Evolutionary conservation across 192 early-diverging fungal genomes (phyloP), one percentile per base, ranked within the genome.

Genomic region (Chytriomyces confervae): DNA sequence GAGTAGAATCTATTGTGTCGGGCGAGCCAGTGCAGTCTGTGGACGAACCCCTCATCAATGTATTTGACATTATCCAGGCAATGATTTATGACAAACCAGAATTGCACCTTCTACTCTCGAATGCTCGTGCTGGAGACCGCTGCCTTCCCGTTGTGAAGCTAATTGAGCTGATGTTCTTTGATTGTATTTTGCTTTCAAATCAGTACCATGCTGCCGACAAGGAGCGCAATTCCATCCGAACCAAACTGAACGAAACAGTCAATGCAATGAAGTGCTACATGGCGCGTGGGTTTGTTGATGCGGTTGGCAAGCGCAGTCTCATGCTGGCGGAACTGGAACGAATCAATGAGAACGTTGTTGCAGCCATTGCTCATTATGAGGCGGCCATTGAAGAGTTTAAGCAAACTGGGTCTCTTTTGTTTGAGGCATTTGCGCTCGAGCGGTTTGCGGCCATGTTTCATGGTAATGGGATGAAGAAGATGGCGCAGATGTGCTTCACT

Each of bases 391-490:
- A 83, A n/a, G 53, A 57, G 27, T 85, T 84, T 7, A 81, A 87
- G 45, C 1, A 24, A 8, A 70, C 60, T 48, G 81, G 81, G 6
- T 79, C 83, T 51, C 67, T 71, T n/a, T 62, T 87, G 13, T 86
- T 79, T 45, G 83, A 84, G 72, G 84, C 87, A 9, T 66, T 80
- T 47, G 78, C 75, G 0, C 76, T 77, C 3, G 87, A 88, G 66
- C 68, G 75, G 61, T 80, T 82, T 36, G 84, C 72, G 4, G 29
- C 53, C 7, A 84, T 81, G 60, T 88, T 83, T 83, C 63, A 77
- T 18, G 43, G 65, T 13, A 47, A 20, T 43, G 81, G 82, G 16
- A 79, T 82, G 18, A 74, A 70, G 44, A 68, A 82, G 27, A 63
- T 86, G 36, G 81, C 84, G 5, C 60, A 78, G 48, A 64, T 78